phyloP scores from a whole-genome alignment of 2,329 filamentous ascomycete genomes.

The Thielaviopsis cerberus region DNA sequence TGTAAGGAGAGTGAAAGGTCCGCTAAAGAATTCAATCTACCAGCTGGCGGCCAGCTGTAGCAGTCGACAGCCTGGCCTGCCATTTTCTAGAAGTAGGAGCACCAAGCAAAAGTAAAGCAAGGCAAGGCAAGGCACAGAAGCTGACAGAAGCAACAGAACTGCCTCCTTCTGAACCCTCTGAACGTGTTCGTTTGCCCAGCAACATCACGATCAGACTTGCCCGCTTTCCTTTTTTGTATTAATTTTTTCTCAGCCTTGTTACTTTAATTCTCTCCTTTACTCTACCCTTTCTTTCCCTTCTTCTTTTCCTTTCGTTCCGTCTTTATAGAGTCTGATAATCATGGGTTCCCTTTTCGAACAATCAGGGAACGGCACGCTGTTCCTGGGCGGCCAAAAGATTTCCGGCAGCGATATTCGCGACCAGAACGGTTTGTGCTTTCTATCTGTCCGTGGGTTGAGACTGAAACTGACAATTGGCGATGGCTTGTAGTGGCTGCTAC shows the following conservation, averaged over 20 bases:
- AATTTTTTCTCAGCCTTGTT: neutral
- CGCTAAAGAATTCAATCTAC: neutral
- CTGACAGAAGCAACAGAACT: conserved; percentile 12
- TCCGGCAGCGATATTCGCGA: conserved; percentile 91
- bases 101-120: neutral
- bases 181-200: conserved; percentile 9
- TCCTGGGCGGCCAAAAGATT: conserved; percentile 94
- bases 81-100: neutral
- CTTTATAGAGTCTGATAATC: conserved; percentile 11
- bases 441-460: conserved; percentile 12
- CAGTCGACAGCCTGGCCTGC: neutral
- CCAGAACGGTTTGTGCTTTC: conserved; percentile 55
- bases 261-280: conserved; percentile 5
- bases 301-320: conserved; percentile 3
- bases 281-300: neutral
- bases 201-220: conserved; percentile 5
- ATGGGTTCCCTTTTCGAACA: conserved; percentile 97
- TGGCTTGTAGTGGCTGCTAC: conserved; percentile 59
- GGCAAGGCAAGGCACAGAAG: conserved; percentile 4
- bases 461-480: conserved; percentile 3
- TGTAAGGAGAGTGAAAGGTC: neutral
- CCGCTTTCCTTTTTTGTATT: neutral
- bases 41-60: neutral
- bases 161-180: conserved; percentile 1
- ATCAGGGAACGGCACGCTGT: conserved; percentile 85